Evolutionary conservation across 441 rosid species (phyloP).

Genomic region (Hura crepitans): DNA sequence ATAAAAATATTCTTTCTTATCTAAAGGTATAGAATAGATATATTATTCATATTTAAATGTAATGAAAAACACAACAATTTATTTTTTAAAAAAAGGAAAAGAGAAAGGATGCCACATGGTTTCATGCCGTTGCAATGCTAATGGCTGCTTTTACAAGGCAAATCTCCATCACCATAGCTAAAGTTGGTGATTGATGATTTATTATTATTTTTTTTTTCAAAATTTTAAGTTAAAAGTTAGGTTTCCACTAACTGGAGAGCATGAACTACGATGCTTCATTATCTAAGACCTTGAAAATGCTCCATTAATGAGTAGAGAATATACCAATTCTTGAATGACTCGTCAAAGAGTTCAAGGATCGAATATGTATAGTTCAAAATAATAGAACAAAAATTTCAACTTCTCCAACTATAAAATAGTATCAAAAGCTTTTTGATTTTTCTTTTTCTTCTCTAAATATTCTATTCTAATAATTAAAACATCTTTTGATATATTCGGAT

Average conservation of each 20-base stretch:
- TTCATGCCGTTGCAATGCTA: background rate
- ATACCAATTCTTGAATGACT: slow-evolving; percentile 13
- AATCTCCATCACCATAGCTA: slow-evolving; percentile 14
- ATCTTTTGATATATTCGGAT: no score
- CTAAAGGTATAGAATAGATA: no score
- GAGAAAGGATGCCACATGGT: background rate
- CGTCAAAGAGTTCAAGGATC: slow-evolving; percentile 13
- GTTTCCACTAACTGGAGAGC: slow-evolving; percentile 26
- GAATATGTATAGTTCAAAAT: background rate
- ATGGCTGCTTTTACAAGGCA: slow-evolving; percentile 2
- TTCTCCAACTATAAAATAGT: no score
- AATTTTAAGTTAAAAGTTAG: slow-evolving; percentile 10
- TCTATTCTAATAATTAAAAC: no score
- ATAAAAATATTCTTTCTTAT: no score
- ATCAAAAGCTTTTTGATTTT: no score
- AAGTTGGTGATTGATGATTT: slow-evolving; percentile 17
- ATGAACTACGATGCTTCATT: slow-evolving; percentile 28
- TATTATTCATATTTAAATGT: no score
- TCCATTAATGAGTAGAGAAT: slow-evolving; percentile 27
- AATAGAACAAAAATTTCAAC: background rate
- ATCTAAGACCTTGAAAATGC: slow-evolving; percentile 28
- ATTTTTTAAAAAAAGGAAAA: no score
- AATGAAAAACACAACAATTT: no score
- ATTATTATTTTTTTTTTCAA: slow-evolving; percentile 16
- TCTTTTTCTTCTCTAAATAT: no score